Evolutionary conservation across 345 rosid genomes (phyloP), one percentile per base, ranked within the genome.

Genomic region (Clarkia xantiana): DNA sequence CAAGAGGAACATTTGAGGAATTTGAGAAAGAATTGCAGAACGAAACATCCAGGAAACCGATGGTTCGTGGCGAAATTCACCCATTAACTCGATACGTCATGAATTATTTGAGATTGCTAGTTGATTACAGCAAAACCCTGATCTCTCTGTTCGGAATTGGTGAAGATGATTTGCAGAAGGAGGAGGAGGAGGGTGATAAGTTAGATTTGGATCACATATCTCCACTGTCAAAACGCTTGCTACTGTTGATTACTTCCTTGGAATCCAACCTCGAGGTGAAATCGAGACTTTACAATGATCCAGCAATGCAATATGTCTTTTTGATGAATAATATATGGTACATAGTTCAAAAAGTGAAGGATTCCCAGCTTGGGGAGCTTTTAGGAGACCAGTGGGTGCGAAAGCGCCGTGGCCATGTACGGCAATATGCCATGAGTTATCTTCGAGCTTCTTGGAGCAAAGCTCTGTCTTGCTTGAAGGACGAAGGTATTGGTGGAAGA

Each of bases 331-430:
- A 91, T 71, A 84, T 79, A 43, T 73, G 70, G 60, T 91, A 91
- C 62, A 56, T 91, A 18, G 94, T 83, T 54, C 94, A 91, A 65
- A 91, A 81, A 58, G 93, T 91, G 57, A 84, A 84, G 71, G 93
- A 67, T 52, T 91, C 98, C 3, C 94, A 86, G 60, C 77, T 91
- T 12, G 64, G 88, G 34, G 79, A 73, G 53, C 75, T 76, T 51
- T 64, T 91, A 68, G 98, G 98, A 39, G 94, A 91, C 65, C 67
- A 79, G 52, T 91, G 96, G 96, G 93, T 86, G 51, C 86, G 94
- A 42, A 91, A 78, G 62, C 82, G 79, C 42, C 73, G 89, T 42
- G 93, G 89, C 25, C 82, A 63, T 73, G 67, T 80, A 47, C 89
- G 94, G 57, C 89, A 83, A 47, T 70, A 78, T 51, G 96, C 96